phyloP scores from a whole-genome alignment of 192 early-diverging fungal genomes.

The Jimgerdemannia lactiflua region DNA sequence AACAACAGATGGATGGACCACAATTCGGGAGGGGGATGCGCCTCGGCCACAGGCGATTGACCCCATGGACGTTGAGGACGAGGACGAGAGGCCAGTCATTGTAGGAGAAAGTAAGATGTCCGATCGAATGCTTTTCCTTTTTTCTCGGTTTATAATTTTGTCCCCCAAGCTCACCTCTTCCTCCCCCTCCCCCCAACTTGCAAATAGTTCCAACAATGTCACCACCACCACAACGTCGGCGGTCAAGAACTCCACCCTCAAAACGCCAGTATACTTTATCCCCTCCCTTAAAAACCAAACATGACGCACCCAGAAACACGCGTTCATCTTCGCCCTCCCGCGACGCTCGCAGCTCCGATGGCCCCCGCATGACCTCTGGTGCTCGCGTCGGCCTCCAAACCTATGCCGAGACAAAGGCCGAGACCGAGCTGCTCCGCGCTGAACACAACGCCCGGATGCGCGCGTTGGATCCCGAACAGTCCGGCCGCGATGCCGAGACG shows the following conservation, averaged over 20 bases:
- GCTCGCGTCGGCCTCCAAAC: slow-evolving; percentile 23
- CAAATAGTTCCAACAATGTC: slow-evolving; percentile 4
- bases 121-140: neutral
- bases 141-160: neutral
- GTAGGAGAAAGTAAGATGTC: slow-evolving; percentile 10
- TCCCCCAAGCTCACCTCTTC: neutral
- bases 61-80: slow-evolving; percentile 19
- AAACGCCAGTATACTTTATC: neutral
- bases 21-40: slow-evolving; percentile 13
- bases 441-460: slow-evolving; percentile 10
- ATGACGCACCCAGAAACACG: neutral
- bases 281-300: neutral
- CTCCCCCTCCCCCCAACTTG: neutral
- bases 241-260: neutral
- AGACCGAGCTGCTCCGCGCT: slow-evolving; percentile 16
- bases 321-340: neutral
- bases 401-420: slow-evolving; percentile 20
- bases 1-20: slow-evolving; percentile 18
- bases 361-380: neutral
- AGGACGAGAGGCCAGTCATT: slow-evolving; percentile 26
- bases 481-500: slow-evolving; percentile 23
- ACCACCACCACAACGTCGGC: neutral
- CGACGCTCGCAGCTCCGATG: neutral
- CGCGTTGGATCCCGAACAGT: slow-evolving; percentile 4
- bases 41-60: neutral